These are phyloP conservation scores for Trichoderma guizhouense DNA, from an alignment of 2,329 filamentous ascomycete genomes.

Conservation along the genomic window DNA sequence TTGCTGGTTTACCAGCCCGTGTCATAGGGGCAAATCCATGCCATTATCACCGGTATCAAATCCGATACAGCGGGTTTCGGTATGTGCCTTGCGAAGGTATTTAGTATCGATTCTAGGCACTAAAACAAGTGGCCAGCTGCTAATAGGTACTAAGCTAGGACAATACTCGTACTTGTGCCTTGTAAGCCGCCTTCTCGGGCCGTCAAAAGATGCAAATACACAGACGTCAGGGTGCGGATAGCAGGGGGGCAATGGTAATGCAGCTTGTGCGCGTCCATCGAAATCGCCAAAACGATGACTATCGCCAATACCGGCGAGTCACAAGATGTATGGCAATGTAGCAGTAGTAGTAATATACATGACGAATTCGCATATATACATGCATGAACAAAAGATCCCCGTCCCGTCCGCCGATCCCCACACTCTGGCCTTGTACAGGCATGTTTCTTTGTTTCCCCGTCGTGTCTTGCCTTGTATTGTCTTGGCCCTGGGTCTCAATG, in stretches of 20 bases:
- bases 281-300: not conserved
- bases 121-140: not conserved
- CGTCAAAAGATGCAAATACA: not conserved
- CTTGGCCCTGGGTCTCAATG: not conserved
- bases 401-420: constrained; percentile 6
- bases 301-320: constrained; percentile 1
- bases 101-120: not conserved
- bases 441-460: constrained; percentile 10
- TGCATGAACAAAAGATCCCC: constrained; percentile 9
- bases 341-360: not conserved
- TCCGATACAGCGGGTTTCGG: not conserved
- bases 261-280: not conserved
- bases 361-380: constrained; percentile 9
- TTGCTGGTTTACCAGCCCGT: not conserved
- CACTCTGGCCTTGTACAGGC: not conserved
- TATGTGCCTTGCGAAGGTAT: not conserved
- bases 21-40: not conserved
- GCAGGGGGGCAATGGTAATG: not conserved
- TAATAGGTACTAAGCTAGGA: not conserved
- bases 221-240: not conserved
- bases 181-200: not conserved
- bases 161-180: not conserved
- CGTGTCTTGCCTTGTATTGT: not conserved
- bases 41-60: not conserved
- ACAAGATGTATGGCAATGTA: not conserved